A percentile compares a stretch with the other conserved stretches of the same genome.
Evolutionary conservation across 257 asterid genomes (phyloP).

Genomic region (Solanum pimpinellifolium): DNA sequence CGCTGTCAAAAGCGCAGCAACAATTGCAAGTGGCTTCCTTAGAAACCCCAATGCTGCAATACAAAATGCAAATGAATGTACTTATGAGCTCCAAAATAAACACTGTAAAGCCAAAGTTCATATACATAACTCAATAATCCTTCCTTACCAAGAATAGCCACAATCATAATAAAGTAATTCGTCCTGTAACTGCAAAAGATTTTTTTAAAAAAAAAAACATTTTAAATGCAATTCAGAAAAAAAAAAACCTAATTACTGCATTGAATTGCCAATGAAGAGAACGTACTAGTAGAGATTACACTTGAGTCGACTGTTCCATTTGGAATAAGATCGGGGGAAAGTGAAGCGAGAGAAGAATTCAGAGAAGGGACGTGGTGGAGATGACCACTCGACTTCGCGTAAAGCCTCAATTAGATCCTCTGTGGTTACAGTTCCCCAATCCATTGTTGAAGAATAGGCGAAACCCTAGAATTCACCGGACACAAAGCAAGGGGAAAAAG

Average conservation of each 20-base stretch:
- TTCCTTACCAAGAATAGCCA: conserved; percentile 64
- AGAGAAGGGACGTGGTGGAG: conserved; percentile 75
- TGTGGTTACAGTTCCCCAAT: conserved; percentile 85
- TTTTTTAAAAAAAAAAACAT: background rate
- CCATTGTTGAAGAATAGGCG: conserved; percentile 25
- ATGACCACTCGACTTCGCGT: conserved; percentile 91
- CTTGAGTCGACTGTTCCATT: conserved; percentile 97
- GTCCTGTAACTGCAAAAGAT: conserved; percentile 68
- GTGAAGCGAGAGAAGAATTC: conserved; percentile 85
- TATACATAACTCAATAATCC: background rate
- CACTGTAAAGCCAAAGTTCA: background rate
- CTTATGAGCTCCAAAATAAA: background rate
- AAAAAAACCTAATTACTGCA: background rate
- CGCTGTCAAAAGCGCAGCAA: conserved; percentile 75
- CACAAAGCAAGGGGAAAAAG: background rate
- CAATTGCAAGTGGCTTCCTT: conserved; percentile 63
- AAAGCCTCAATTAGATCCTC: conserved; percentile 88
- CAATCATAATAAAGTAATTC: conserved; percentile 75
- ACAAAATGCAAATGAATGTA: background rate
- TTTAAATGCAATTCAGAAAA: background rate
- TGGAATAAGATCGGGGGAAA: conserved; percentile 63
- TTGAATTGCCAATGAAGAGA: background rate
- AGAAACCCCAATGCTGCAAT: conserved; percentile 72
- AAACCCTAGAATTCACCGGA: conserved; percentile 17
- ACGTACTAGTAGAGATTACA: conserved; percentile 87